Percentiles rank a stretch among this genome's conserved stretches.
Evolutionary conservation across 2,329 filamentous ascomycete genomes (phyloP).

Genomic region (Fusarium sp.): DNA sequence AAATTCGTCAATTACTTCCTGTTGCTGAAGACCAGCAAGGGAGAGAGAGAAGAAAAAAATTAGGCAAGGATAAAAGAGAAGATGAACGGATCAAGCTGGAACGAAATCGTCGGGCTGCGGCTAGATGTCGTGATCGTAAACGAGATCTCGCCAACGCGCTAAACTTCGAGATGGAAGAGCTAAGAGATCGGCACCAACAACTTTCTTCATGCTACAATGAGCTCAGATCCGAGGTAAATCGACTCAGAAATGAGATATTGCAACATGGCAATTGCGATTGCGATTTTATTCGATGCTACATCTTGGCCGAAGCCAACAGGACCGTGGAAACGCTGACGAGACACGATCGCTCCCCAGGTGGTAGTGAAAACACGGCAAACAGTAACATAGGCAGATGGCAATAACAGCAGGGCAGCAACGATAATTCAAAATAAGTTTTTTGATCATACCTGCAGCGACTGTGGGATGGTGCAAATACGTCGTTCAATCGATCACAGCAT

Average conservation of each 20-base stretch:
- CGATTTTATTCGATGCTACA: not conserved
- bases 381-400: not conserved
- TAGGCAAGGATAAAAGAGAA: not conserved
- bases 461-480: not conserved
- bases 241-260: not conserved
- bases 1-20: too few species aligned
- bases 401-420: not conserved
- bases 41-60: not conserved
- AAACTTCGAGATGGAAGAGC: not conserved
- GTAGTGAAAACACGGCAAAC: not conserved
- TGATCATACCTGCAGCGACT: not conserved
- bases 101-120: not conserved
- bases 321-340: not conserved
- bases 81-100: not conserved
- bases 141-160: not conserved
- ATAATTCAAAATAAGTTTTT: not conserved
- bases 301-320: not conserved
- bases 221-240: not conserved
- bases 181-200: not conserved
- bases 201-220: not conserved
- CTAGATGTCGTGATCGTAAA: not conserved
- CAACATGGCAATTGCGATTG: not conserved
- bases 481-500: not conserved
- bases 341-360: not conserved
- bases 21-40: not conserved